A percentile compares a stretch with the other conserved stretches of the same genome.
phyloP scores from a whole-genome alignment of 768 basidiomycete species.

The Calocybe cyanea region DNA sequence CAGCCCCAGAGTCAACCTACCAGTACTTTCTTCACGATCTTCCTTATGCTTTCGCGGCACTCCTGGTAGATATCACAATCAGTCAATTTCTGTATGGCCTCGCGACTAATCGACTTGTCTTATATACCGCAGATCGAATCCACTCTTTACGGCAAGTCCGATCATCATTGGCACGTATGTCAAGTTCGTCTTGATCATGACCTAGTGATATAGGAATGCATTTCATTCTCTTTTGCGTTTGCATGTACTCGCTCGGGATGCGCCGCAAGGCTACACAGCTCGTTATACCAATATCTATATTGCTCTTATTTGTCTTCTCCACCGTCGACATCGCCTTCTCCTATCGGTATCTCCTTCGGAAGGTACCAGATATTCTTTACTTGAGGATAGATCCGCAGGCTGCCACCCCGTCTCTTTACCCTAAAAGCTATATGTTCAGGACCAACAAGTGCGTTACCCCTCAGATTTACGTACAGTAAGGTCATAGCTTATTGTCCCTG shows the following conservation, averaged over 20 bases:
- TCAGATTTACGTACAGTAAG: too few relatives aligned
- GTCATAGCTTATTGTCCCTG: too few relatives aligned
- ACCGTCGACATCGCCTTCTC: constrained; percentile 9
- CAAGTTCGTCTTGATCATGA: too few relatives aligned
- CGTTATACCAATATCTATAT: constrained; percentile 1
- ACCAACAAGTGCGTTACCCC: constrained; percentile 8
- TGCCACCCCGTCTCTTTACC: background rate
- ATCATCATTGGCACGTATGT: too few relatives aligned
- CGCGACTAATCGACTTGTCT: background rate
- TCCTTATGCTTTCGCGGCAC: constrained; percentile 8
- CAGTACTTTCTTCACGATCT: too few relatives aligned
- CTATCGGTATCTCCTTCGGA: constrained; percentile 4
- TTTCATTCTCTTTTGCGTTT: too few relatives aligned
- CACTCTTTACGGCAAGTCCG: constrained; percentile 25
- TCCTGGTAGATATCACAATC: background rate
- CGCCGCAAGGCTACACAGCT: background rate
- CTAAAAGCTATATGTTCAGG: constrained; percentile 4
- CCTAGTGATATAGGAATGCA: too few relatives aligned
- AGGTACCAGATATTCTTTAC: constrained; percentile 3
- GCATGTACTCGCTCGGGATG: too few relatives aligned
- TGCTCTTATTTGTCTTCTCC: constrained; percentile 8
- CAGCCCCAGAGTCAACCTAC: too few relatives aligned
- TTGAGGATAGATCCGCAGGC: background rate
- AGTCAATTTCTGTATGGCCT: too few relatives aligned
- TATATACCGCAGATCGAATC: constrained; percentile 23